Evolutionary conservation across 768 basidiomycete genomes (phyloP).

Genomic region (Obba rivulosa): DNA sequence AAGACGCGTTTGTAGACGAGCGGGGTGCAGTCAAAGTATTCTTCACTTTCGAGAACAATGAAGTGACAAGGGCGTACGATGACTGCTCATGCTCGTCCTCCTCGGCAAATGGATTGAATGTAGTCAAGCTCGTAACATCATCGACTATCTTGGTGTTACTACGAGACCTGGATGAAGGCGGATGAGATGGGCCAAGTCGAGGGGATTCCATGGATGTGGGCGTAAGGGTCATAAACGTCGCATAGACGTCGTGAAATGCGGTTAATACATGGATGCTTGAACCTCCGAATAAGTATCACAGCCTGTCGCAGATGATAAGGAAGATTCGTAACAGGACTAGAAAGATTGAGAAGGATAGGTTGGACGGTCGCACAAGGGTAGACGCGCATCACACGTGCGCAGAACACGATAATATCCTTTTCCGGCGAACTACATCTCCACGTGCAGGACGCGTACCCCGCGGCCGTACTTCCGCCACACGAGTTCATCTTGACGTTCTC

Average conservation of each 20-base stretch:
- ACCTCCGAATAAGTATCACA: too few relatives aligned
- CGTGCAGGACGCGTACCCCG: too few relatives aligned
- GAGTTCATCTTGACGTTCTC: too few relatives aligned
- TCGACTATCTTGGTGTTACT: slow-evolving; percentile 52
- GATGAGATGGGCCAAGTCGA: slow-evolving; percentile 15
- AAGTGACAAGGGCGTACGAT: slow-evolving; percentile 79
- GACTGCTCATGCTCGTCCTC: slow-evolving; percentile 89
- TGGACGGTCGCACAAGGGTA: too few relatives aligned
- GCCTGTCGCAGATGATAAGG: too few relatives aligned
- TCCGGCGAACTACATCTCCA: too few relatives aligned
- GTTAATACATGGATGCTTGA: too few relatives aligned
- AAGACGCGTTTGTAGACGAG: slow-evolving; percentile 40
- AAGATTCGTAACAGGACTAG: too few relatives aligned
- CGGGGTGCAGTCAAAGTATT: slow-evolving; percentile 69
- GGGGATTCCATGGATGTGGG: slow-evolving; percentile 29
- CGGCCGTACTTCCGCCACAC: too few relatives aligned
- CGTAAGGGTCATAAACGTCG: slow-evolving; percentile 1
- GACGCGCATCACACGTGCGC: too few relatives aligned
- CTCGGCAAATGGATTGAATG: slow-evolving; percentile 89
- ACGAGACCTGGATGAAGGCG: slow-evolving; percentile 51
- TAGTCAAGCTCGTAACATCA: slow-evolving; percentile 72
- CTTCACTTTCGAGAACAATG: slow-evolving; percentile 76
- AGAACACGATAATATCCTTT: too few relatives aligned
- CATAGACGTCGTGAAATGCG: slow-evolving; percentile 5
- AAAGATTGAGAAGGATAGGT: too few relatives aligned